Base-by-base conservation (phyloP, 768 basidiomycete genomes). In the Collybia sp. region DNA sequence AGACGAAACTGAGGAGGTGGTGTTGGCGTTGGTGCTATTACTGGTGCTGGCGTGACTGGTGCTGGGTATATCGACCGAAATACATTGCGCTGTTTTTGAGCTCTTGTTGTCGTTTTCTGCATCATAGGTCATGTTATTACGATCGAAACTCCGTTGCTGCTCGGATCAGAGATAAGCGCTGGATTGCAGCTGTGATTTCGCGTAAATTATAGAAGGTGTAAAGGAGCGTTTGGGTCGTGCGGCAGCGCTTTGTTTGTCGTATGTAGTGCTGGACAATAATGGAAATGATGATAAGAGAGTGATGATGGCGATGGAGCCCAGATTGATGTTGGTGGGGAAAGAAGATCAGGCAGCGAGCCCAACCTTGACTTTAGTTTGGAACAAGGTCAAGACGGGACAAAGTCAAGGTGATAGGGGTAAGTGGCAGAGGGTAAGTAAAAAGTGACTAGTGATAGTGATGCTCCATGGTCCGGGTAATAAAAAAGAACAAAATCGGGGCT, bases 61-160 rank as follows among this genome's bases (percentile, higher is more conserved):
- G 35, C n/a, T 18, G 17, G 35, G 68, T 55, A 51, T 75, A 70
- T 46, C 76, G 68, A 34, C 72, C 67, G 12, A 75, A 55, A 52
- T 79, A 15, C 40, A 43, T 30, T 70, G 44, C 72, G 74, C 46
- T 68, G 70, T 53, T 70, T 66, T 49, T 68, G 35, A 10, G 17
- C n/a, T 37, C 35, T 37, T 10, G n/a, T 10, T 37, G 3, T 37
- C 35, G 6, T 37, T 18, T 13, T 13, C 35, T 37, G 35, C 13
- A 3, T 37, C 35, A 37, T 13, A 37, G 35, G 35, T n/a, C 35
- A 37, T 37, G 65, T 1, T 70, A 58, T 8, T 25, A n/a, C n/a
- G n/a, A n/a, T n/a, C n/a, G 25, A 25, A 25, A 25, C 25, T 25
- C 25, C 25, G n/a, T n/a, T n/a, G n/a, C n/a, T n/a, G n/a, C n/a